Percentiles rank a stretch among this genome's conserved stretches.
These are phyloP conservation scores for Trichoderma asperellum DNA, from an alignment of 2,329 filamentous ascomycete genomes.

Conservation along the genomic window DNA sequence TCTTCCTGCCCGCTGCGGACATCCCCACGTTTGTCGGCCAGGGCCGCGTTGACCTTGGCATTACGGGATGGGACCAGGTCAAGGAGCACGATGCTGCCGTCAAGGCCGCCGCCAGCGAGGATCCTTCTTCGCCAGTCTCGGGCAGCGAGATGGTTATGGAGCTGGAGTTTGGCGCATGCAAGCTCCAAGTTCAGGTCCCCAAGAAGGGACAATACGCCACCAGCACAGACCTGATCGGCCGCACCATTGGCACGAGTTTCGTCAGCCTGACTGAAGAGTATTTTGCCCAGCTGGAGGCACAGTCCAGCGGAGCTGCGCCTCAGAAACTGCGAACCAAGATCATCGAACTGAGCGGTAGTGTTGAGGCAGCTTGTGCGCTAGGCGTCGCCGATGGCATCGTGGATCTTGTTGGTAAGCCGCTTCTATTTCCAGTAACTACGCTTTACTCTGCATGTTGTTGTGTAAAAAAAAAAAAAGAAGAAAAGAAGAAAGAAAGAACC, in stretches of 20 bases:
- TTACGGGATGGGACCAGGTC: conserved; percentile 92
- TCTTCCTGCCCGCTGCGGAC: conserved; percentile 95
- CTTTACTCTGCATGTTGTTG: too few relatives aligned
- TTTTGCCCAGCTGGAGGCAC: conserved; percentile 75
- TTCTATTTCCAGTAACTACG: background rate
- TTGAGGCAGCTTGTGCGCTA: conserved; percentile 93
- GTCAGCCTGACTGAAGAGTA: conserved; percentile 81
- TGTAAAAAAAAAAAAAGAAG: too few relatives aligned
- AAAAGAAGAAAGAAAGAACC: too few relatives aligned
- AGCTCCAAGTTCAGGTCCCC: conserved; percentile 95
- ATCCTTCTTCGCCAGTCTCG: conserved; percentile 54
- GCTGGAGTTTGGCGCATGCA: conserved; percentile 87
- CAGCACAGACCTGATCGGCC: conserved; percentile 80
- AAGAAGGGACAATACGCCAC: conserved; percentile 74
- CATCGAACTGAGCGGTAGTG: conserved; percentile 92
- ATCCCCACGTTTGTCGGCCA: conserved; percentile 98
- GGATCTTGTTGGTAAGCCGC: conserved; percentile 83
- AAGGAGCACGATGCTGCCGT: conserved; percentile 80
- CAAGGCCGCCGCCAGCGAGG: conserved; percentile 50
- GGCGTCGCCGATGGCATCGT: conserved; percentile 97
- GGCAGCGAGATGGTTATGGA: conserved; percentile 87
- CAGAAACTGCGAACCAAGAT: conserved; percentile 79
- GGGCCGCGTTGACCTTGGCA: conserved; percentile 89
- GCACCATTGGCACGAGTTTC: conserved; percentile 95
- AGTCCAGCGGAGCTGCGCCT: conserved; percentile 41